Base-by-base conservation (phyloP, 1,284 basidiomycete species). In the Megacollybia platyphylla region DNA sequence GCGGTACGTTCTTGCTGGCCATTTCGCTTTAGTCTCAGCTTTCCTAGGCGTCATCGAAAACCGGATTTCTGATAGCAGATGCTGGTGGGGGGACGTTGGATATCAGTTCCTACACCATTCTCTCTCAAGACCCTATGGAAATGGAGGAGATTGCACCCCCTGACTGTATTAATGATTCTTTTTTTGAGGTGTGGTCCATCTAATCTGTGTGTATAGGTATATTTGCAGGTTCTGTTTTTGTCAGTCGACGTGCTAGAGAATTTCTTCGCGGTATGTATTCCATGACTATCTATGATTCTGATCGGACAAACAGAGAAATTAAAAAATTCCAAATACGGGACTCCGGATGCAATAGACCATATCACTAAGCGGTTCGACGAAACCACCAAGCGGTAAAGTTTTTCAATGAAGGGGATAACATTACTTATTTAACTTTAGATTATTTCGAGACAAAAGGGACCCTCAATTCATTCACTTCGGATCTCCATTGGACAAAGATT, bases 111-210 rank as follows among this genome's bases (percentile, higher is more conserved):
- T 87, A 86, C 51, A 79, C 73, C 0, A 79, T 86, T 41, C 73
- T 73, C 71, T 68, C 41, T 74, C 77, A 8, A 57, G 66, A 48
- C 15, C 83, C 83, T 1, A 70, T 86, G 11, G 71, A 79, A 7
- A 83, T 86, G 49, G 81, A 87, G 56, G 82, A 87, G 59, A 76
- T 85, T 48, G 82, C 82, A 2, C 82, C 82, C 26, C 79, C 83
- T 13, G 80, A 85, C 55, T 87, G 84, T 82, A 49, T 47, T 76
- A 58, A 31, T 39, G 15, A 10, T 20, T 30, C 2, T 9, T 5
- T 35, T n/a, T 34, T 44, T 2, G 41, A 35, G 17, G 1, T 17
- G 15, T 29, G 20, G 11, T 8, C 32, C 27, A 27, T 26, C 30
- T 41, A 10, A 29, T 31, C 39, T 9, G 34, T 36, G 31, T 9